Evolutionary conservation across 2,329 filamentous ascomycete genomes (phyloP).

Genomic region (Lecanicillium sp.): DNA sequence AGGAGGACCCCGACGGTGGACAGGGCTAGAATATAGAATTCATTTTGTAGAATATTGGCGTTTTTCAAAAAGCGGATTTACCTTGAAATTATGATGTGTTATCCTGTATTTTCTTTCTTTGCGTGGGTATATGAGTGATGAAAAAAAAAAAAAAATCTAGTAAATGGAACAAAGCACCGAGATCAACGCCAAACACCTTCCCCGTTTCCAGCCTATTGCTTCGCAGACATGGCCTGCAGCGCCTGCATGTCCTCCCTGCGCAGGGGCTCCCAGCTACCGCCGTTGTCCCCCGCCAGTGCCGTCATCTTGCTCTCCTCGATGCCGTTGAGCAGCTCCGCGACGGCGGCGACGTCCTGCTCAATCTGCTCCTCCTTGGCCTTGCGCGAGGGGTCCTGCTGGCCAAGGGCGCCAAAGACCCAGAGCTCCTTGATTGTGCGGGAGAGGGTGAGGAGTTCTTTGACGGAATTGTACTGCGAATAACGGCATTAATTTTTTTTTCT

Average conservation of each 20-base stretch:
- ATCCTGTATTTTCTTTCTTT: not conserved
- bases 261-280: constrained; percentile 32
- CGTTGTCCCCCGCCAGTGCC: constrained; percentile 28
- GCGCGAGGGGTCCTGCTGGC: constrained; percentile 30
- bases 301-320: constrained; percentile 30
- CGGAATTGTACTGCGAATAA: constrained; percentile 32
- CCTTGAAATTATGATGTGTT: too few species aligned
- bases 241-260: constrained; percentile 15
- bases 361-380: constrained; percentile 31
- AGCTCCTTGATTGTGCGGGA: constrained; percentile 41
- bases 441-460: constrained; percentile 40
- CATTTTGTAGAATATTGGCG: not conserved
- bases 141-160: not conserved
- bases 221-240: not conserved
- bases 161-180: not conserved
- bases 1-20: constrained; percentile 42
- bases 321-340: constrained; percentile 28
- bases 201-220: constrained; percentile 1
- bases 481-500: too few species aligned
- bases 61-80: constrained; percentile 5
- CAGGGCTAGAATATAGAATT: constrained; percentile 29
- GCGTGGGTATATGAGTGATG: not conserved
- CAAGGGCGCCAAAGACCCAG: constrained; percentile 39
- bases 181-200: not conserved
- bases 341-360: constrained; percentile 30